These are phyloP conservation scores for Xylaria flabelliformis DNA, from an alignment of 495 filamentous ascomycete genomes.

Conservation along the genomic window DNA sequence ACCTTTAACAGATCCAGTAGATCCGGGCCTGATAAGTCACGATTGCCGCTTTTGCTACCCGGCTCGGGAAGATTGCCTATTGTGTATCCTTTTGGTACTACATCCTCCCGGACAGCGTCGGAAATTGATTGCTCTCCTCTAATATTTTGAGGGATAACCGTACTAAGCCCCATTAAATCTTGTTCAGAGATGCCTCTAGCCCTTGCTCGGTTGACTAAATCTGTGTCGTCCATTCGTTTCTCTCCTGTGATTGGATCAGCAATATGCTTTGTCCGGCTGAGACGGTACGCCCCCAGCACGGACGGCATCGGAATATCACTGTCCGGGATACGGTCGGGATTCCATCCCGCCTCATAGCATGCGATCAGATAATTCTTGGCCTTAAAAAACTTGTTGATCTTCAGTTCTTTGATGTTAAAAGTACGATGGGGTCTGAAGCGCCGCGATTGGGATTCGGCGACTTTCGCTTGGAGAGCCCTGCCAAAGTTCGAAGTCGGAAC, in stretches of 20 bases:
- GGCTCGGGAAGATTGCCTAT: conserved; percentile 4
- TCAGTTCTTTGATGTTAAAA: conserved; percentile 19
- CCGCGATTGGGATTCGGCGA: neutral
- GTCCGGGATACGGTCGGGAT: conserved; percentile 41
- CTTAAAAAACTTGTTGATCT: conserved; percentile 42
- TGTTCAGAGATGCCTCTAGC: conserved; percentile 33
- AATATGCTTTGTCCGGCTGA: conserved; percentile 37
- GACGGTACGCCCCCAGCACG: conserved; percentile 29
- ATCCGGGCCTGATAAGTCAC: conserved; percentile 17
- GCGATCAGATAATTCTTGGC: conserved; percentile 39
- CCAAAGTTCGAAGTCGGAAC: conserved; percentile 41
- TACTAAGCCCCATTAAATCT: conserved; percentile 25
- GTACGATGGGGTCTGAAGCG: neutral
- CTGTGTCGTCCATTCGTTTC: conserved; percentile 38
- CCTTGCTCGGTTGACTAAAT: conserved; percentile 41
- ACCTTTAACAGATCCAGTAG: conserved; percentile 34
- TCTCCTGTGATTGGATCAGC: conserved; percentile 39
- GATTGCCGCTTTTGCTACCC: neutral
- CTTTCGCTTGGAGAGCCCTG: neutral
- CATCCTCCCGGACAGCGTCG: neutral
- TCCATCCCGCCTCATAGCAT: conserved; percentile 38
- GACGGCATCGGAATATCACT: conserved; percentile 36
- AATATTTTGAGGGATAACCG: neutral
- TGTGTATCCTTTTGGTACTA: conserved; percentile 15
- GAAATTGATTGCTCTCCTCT: neutral